phyloP scores from a whole-genome alignment of 2,329 filamentous ascomycete genomes.

The Aurifilum marmelostoma region DNA sequence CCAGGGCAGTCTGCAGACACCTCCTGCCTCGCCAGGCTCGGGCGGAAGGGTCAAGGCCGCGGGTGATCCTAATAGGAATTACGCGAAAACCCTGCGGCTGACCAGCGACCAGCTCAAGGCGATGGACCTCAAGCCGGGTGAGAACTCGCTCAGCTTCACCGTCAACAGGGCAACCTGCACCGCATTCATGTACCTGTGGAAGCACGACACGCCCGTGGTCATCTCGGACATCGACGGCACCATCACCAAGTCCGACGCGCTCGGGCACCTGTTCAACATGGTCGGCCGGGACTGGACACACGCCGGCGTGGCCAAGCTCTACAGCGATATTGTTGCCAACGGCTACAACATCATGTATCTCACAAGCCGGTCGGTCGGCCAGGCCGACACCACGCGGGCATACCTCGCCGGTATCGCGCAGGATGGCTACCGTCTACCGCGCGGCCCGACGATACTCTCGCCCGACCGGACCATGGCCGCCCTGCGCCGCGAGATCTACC shows the following conservation, averaged over 20 bases:
- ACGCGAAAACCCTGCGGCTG: constrained; percentile 92
- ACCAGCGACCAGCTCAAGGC: constrained; percentile 95
- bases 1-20: constrained; percentile 58
- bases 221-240: constrained; percentile 99
- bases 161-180: constrained; percentile 93
- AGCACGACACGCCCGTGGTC: constrained; percentile 86
- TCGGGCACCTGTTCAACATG: constrained; percentile 94
- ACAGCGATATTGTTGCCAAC: constrained; percentile 92
- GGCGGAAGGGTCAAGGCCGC: constrained; percentile 44
- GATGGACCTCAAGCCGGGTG: constrained; percentile 78
- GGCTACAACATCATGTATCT: constrained; percentile 99
- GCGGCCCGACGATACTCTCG: constrained; percentile 91
- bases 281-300: constrained; percentile 99
- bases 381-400: constrained; percentile 85
- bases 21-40: constrained; percentile 71
- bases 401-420: constrained; percentile 91
- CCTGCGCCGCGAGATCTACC: constrained; percentile 86
- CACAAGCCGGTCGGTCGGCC: constrained; percentile 90
- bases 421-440: constrained; percentile 82
- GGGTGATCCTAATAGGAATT: constrained; percentile 76
- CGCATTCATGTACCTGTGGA: constrained; percentile 94
- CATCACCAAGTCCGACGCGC: constrained; percentile 94
- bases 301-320: constrained; percentile 92
- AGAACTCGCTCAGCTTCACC: constrained; percentile 93
- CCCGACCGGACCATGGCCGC: constrained; percentile 95